Evolutionary conservation across 192 early-diverging fungal species (phyloP).

Genomic region (Geosiphon pyriformis): DNA sequence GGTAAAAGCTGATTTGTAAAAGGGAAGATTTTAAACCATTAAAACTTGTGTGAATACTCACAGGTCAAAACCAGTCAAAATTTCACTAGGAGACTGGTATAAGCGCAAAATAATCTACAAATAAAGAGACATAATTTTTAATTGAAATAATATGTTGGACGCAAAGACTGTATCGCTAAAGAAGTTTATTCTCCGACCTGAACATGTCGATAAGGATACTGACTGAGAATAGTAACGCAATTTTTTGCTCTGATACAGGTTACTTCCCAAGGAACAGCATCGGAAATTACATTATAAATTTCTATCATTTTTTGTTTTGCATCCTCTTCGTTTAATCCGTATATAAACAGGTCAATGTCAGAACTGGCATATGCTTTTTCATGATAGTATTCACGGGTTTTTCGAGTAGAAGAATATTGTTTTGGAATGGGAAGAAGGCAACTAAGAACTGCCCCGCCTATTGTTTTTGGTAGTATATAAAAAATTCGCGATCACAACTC

Average conservation of each 20-base stretch:
- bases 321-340: slow-evolving; percentile 34
- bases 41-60: not conserved
- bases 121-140: not conserved
- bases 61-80: slow-evolving; percentile 11
- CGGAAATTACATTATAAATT: slow-evolving; percentile 28
- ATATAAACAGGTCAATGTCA: slow-evolving; percentile 44
- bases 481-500: not conserved
- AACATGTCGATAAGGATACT: slow-evolving; percentile 19
- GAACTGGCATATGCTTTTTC: not conserved
- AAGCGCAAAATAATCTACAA: slow-evolving; percentile 1
- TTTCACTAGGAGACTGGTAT: slow-evolving; percentile 4
- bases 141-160: not conserved
- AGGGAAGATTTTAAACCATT: too few relatives aligned
- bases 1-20: too few relatives aligned
- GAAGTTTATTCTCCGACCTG: too few relatives aligned
- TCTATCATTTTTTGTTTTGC: slow-evolving; percentile 38
- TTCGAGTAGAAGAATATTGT: not conserved
- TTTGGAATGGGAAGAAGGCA: slow-evolving; percentile 15
- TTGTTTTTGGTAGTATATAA: not conserved
- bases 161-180: too few relatives aligned
- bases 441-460: not conserved
- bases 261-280: slow-evolving; percentile 13
- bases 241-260: slow-evolving; percentile 3
- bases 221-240: slow-evolving; percentile 9
- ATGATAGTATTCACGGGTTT: slow-evolving; percentile 16